These are phyloP conservation scores for Suhomyces panamericanus DNA, from an alignment of 1,139 yeast species.

Conservation along the genomic window DNA sequence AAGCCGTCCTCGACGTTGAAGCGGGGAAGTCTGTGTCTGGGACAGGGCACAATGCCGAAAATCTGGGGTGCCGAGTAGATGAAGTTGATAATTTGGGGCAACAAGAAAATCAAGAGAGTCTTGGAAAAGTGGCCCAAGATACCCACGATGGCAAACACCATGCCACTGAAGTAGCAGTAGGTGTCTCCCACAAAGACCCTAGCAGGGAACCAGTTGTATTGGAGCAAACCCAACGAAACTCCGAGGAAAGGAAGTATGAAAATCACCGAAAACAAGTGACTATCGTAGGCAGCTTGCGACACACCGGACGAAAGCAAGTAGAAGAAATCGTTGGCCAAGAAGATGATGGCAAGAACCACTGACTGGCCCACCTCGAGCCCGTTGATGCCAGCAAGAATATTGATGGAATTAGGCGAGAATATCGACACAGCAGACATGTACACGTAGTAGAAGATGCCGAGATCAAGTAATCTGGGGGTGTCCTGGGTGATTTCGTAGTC, in stretches of 20 bases:
- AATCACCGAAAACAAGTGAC: conserved; percentile 80
- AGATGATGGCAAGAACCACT: conserved; percentile 67
- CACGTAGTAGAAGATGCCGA: conserved; percentile 75
- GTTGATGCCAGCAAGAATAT: conserved; percentile 92
- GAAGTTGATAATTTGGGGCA: conserved; percentile 90
- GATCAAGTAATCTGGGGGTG: conserved; percentile 57
- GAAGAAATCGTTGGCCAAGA: conserved; percentile 73
- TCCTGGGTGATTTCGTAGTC: conserved; percentile 33
- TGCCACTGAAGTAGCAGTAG: conserved; percentile 95
- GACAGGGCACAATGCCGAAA: conserved; percentile 85
- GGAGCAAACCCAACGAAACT: conserved; percentile 72
- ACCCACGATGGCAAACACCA: conserved; percentile 97
- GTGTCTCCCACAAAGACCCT: conserved; percentile 96
- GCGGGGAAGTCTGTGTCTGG: conserved; percentile 88
- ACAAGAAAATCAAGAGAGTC: conserved; percentile 78
- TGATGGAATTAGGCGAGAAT: conserved; percentile 95
- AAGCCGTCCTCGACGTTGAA: conserved; percentile 68
- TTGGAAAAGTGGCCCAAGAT: conserved; percentile 95
- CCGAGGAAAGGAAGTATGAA: conserved; percentile 85
- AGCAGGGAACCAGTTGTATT: conserved; percentile 89
- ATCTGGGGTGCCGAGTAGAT: conserved; percentile 88
- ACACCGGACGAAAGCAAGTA: conserved; percentile 50
- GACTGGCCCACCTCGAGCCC: conserved; percentile 97
- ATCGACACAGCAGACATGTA: conserved; percentile 93
- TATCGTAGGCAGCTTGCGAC: conserved; percentile 66